Evolutionary conservation across 768 basidiomycete species (phyloP), one percentile per base, ranked within the genome.

Genomic region (Mrakia hoshinonis): DNA sequence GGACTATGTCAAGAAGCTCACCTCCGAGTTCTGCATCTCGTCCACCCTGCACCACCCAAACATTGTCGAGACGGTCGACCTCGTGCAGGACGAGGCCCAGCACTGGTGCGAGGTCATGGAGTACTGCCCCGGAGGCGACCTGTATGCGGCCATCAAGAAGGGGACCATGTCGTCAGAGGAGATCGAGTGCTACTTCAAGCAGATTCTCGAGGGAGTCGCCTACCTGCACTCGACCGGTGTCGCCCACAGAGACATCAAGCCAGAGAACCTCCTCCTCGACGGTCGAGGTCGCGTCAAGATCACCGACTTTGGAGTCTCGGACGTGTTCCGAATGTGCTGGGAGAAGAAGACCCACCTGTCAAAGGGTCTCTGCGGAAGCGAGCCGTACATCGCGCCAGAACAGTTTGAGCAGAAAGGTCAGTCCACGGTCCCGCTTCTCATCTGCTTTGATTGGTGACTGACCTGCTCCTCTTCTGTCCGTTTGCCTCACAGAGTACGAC

Each of bases 31-130:
- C 81, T 98, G 94, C 81, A 98, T 98, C 74, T 94, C 92, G 54
- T 96, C 94, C 47, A 96, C 94, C 1, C 81, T 98, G 36, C 91
- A 92, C 78, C 93, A 95, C 78, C 82, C 87, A 77, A 98, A 98
- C 79, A 86, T 98, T 76, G 94, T 98, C 78, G 94, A 98, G 82
- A 99, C 95, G 7, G 95, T 99, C 71, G 95, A 99, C 80, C 87
- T 99, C 72, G 90, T 99, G n/a, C 96, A 99, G 77, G 96, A 99
- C 80, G 95, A 99, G 81, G 85, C 82, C 74, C 88, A 91, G 74
- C 88, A 92, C 77, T 99, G 95, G 95, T 99, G 95, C 78, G 96
- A 98, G 79, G 95, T 99, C 58, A 98, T 99, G 95, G 96, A 98
- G 80, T 99, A 92, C 79, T 99, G 95, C 78, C 93, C 93, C 2